These are phyloP conservation scores for Sporisorium exsertum DNA, from an alignment of 1,284 basidiomycete genomes.

Conservation along the genomic window DNA sequence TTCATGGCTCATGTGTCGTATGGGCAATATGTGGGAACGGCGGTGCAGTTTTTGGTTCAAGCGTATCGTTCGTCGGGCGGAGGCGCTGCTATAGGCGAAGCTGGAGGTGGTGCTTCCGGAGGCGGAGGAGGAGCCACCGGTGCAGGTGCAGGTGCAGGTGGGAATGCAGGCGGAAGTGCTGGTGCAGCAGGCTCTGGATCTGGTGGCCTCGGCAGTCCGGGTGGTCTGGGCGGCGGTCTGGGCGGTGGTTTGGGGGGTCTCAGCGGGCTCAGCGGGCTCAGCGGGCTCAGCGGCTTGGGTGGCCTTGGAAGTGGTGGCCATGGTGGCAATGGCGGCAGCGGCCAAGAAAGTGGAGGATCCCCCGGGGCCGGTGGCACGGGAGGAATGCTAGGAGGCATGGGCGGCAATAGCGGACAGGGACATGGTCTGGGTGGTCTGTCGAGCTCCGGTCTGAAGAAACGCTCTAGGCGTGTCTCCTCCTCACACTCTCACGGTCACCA, in stretches of 20 bases:
- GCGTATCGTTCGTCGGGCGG: constrained; percentile 17
- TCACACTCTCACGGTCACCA: neutral
- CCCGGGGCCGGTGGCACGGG: too few relatives aligned
- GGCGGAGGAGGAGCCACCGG: neutral
- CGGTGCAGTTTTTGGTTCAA: constrained; percentile 28
- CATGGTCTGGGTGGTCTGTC: neutral
- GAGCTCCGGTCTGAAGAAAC: constrained; percentile 7
- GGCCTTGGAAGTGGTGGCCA: neutral
- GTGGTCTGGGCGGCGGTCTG: constrained; percentile 1
- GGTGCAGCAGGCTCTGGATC: neutral
- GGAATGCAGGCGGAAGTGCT: neutral
- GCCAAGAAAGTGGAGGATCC: too few relatives aligned
- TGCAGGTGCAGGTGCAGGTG: constrained; percentile 4
- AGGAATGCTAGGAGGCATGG: neutral
- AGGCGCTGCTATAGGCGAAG: neutral
- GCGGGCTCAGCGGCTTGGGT: neutral
- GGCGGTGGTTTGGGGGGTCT: constrained; percentile 12
- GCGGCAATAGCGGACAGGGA: constrained; percentile 2
- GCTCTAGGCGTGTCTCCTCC: neutral
- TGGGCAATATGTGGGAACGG: constrained; percentile 3
- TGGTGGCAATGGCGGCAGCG: neutral
- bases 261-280: neutral
- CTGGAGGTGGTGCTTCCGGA: neutral
- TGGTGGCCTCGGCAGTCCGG: neutral
- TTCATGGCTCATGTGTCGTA: constrained; percentile 40